Base-by-base conservation (phyloP, 805 yeast genomes). In the Ogataea nonfermentans region DNA sequence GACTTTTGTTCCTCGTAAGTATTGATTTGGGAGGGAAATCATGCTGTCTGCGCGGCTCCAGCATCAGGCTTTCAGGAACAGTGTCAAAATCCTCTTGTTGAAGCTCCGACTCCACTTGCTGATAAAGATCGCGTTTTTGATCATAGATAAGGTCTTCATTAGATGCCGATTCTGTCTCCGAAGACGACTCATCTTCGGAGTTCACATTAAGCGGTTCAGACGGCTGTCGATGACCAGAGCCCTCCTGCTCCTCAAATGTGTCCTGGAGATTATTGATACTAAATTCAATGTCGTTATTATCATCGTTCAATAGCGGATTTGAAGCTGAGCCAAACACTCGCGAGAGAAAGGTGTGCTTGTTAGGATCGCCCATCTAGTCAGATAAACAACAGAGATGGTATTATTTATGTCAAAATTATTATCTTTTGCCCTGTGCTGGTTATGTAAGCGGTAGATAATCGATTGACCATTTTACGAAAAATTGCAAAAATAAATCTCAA, bases 261-360 rank as follows among this genome's bases (percentile, higher is more conserved):
- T 49, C 52, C n/a, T 47, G 49, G 4, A 51, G 16, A 25, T 55
- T 40, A 33, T 47, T 44, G 6, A 46, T 47, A 32, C 57, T 48
- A 24, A 52, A 49, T 30, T 54, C 55, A 8, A 49, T 39, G 14
- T 57, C 56, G 24, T 48, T 44, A 39, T 49, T 56, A 32, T 56
- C 61, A 17, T 58, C 62, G 31, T 51, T 59, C 12, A 55, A 42
- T 24, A 64, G 47, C 6, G 69, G 69, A 16, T 55, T 51, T 10
- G 53, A 52, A 27, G 41, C 52, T 1, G 51, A 38, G 4, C 84
- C 86, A 59, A 80, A 79, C 15, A 80, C 82, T 29, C 85, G 66
- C 8, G 83, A 78, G 43, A 80, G 65, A 52, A 80, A 80, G 5
- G 84, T 79, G 49, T 78, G 78, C 37, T 65, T 65, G 41, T 58